Evolutionary conservation across 148 eudicot species (phyloP), one percentile per base, ranked within the genome.

Genomic region (Polygonum maritimum): DNA sequence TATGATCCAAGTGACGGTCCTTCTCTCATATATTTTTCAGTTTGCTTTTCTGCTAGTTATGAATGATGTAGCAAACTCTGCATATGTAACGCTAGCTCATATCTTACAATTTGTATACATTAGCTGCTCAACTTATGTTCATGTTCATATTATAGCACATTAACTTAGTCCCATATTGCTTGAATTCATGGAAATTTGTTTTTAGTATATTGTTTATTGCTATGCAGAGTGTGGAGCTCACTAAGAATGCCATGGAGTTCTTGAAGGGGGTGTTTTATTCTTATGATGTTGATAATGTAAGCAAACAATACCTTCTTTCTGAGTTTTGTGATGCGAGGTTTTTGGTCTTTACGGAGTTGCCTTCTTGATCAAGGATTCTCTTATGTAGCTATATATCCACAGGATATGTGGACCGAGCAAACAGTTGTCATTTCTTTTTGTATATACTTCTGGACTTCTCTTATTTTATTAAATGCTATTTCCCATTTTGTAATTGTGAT

Each of bases 201-300:
- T 70, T 63, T 35, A 76, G 82, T 15, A 73, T 76, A 47, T 63
- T 65, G 73, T 19, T 65, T 16, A 63, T 47, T 7, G 13, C 60
- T 74, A 51, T 78, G 76, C 83, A 85, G 87, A 78, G 83, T 63
- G 85, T 85, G 79, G 87, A 85, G 83, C 75, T 85, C 71, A 76
- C 87, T 60, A 82, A 36, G 74, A 81, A 76, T 76, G 85, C 85
- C 35, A 33, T 82, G 52, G 87, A 82, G 16, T 80, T 73, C 75
- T 75, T 85, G 73, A 82, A 54, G 71, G 85, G 78, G 45, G 71
- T 75, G 39, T 85, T 85, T 73, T 62, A 69, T 60, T 78, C 83
- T 73, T 85, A 82, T 71, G 87, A 80, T 69, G 52, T 40, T 48
- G 80, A 85, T 76, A 78, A 74, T 82, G 87, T 85, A 85, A 82